Percentiles rank a stretch among this genome's conserved stretches.
Evolutionary conservation across 2,329 filamentous ascomycete species (phyloP).

Genomic region (Trichothecium sympodiale): DNA sequence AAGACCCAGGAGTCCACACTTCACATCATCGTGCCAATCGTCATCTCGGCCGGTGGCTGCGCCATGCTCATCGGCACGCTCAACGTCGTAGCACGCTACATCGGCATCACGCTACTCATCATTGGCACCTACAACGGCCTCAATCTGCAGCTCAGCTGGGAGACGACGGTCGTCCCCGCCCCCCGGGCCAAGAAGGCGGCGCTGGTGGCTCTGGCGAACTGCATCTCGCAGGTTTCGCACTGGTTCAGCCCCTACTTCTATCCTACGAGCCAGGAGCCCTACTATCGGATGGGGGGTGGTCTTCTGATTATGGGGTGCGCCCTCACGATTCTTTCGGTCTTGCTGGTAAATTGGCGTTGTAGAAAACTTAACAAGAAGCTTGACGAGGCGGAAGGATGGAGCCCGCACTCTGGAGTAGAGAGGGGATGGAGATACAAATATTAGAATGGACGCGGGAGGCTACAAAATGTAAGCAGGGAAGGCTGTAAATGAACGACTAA

Average conservation of each 20-base stretch:
- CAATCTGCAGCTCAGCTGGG: slow-evolving; percentile 21
- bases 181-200: slow-evolving; percentile 28
- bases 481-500: too few species aligned
- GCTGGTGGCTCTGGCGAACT: slow-evolving; percentile 30
- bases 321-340: slow-evolving; percentile 9
- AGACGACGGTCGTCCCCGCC: slow-evolving; percentile 27
- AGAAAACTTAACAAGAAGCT: slow-evolving; percentile 13
- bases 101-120: slow-evolving; percentile 28
- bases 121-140: slow-evolving; percentile 25
- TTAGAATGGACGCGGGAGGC: too few species aligned
- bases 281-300: slow-evolving; percentile 14
- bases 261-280: slow-evolving; percentile 14
- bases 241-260: slow-evolving; percentile 31
- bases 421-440: slow-evolving; percentile 11
- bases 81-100: slow-evolving; percentile 28
- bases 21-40: slow-evolving; percentile 25
- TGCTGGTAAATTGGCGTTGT: slow-evolving; percentile 10
- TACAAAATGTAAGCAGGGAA: too few species aligned
- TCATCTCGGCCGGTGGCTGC: slow-evolving; percentile 24
- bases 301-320: slow-evolving; percentile 10
- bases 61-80: slow-evolving; percentile 27
- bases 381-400: slow-evolving; percentile 14
- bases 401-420: slow-evolving; percentile 10
- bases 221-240: slow-evolving; percentile 24
- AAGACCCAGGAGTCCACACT: slow-evolving; percentile 22